Base-by-base conservation (phyloP, 345 rosid species). In the Luvunga scandens region DNA sequence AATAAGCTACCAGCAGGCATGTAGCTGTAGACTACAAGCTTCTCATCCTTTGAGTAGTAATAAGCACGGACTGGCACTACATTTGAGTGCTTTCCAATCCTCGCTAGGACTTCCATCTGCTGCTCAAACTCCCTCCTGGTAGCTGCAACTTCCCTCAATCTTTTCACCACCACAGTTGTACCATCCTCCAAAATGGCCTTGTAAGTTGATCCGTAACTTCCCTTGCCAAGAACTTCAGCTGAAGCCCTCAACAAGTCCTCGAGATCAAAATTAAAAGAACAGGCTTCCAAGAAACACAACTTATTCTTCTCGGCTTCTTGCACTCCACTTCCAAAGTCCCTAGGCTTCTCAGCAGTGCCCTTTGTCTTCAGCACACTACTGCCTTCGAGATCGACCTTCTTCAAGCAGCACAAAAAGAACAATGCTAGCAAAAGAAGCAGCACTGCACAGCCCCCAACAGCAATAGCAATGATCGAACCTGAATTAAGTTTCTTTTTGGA, bases 271-370 rank as follows among this genome's bases (percentile, higher is more conserved):
- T 74, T 84, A 69, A 83, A 89, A 76, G 79, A 76, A 59, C 91
- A 88, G 9, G 92, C 93, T n/a, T 88, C 92, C 9, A 90, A 91
- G 86, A 93, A 93, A 79, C 87, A 82, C 75, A 93, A 84, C 63
- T 88, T 93, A 87, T 93, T 93, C 86, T 92, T 94, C 85, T 94
- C 97, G 1, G 97, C 87, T 79, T 88, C 97, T 84, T 93, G 98
- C 76, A 93, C 93, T 45, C 97, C 97, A 36, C 98, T 91, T 21
- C 94, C 98, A 7, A 93, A 93, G 48, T 88, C 96, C 77, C 85
- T 84, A n/a, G 91, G 87, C 81, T 88, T 85, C 80, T 84, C 85
- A 45, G 71, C 77, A 1, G 82, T 53, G 12, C 34, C 84, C 84
- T 89, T 86, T n/a, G 53, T 71, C 64, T 85, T 81, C 77, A 83